Conservation (phyloP, 345 rosid genomes). For the Corymbia maculata region DNA sequence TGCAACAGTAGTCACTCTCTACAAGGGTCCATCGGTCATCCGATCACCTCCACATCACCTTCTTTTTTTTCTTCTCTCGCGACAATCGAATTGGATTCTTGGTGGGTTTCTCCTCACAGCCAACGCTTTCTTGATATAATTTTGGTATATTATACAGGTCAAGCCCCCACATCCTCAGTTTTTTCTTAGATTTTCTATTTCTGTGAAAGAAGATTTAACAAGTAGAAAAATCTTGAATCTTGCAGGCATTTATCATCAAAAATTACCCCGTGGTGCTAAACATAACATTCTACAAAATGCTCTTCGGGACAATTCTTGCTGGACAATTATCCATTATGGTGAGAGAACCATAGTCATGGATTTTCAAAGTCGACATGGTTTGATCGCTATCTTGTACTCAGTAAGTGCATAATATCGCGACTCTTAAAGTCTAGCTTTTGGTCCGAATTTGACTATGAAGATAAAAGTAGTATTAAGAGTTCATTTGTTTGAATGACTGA, state of each 20-base stretch:
- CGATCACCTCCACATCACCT: neutral
- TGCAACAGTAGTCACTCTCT: slow-evolving; percentile 29
- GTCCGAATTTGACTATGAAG: accelerated
- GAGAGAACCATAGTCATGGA: slow-evolving; percentile 28
- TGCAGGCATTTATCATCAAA: slow-evolving; percentile 5
- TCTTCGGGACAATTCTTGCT: slow-evolving; percentile 36
- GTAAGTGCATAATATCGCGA: neutral
- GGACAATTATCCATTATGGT: slow-evolving; percentile 18
- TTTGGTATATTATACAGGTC: slow-evolving; percentile 33
- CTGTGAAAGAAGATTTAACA: neutral
- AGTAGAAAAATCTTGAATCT: neutral
- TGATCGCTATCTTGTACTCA: slow-evolving; percentile 25
- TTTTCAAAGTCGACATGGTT: slow-evolving; percentile 13
- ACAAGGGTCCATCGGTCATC: slow-evolving; percentile 30
- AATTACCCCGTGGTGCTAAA: slow-evolving; percentile 27
- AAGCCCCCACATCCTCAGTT: neutral
- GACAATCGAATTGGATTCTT: slow-evolving; percentile 19
- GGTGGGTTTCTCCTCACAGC: slow-evolving; percentile 30
- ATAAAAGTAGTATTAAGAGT: neutral
- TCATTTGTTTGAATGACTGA: neutral
- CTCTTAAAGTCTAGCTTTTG: neutral
- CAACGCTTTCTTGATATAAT: slow-evolving; percentile 19
- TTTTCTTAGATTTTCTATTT: neutral
- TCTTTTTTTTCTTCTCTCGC: neutral
- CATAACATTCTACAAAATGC: slow-evolving; percentile 24